Evolutionary conservation across 139 green algal species (phyloP).

Genomic region (Chlorella sp.): DNA sequence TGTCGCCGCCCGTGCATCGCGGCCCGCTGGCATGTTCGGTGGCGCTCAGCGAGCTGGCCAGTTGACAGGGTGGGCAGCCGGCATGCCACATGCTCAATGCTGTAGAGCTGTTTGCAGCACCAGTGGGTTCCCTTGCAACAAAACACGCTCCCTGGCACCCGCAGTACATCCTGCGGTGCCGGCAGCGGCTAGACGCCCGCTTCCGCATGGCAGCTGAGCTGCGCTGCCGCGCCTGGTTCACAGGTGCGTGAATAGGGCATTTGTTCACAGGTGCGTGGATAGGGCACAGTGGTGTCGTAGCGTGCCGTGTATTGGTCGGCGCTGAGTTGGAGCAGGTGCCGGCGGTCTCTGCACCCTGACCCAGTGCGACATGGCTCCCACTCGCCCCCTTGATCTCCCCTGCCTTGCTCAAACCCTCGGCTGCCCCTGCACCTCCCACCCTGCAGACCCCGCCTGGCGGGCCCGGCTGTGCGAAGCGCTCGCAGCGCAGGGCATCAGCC

Average conservation of each 20-base stretch:
- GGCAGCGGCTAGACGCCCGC: constrained; percentile 22
- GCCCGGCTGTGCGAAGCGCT: constrained; percentile 9
- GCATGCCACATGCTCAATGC: too few species aligned
- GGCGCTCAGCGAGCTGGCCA: too few species aligned
- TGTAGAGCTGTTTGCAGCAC: too few species aligned
- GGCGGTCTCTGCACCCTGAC: too few species aligned
- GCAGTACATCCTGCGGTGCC: constrained; percentile 44
- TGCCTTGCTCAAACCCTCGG: background rate
- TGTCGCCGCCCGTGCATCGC: too few species aligned
- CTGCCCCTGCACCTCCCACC: background rate
- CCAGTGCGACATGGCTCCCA: background rate
- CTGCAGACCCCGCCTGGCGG: constrained; percentile 26
- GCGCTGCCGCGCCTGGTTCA: constrained; percentile 52
- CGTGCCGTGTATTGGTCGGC: too few species aligned
- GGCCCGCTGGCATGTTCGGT: too few species aligned
- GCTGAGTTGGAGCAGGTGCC: too few species aligned
- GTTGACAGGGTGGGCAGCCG: too few species aligned
- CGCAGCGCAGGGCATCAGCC: constrained; percentile 7
- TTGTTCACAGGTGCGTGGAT: background rate
- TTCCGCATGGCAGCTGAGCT: constrained; percentile 59
- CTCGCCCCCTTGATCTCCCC: background rate
- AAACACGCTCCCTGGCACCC: too few species aligned
- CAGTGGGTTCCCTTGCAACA: too few species aligned
- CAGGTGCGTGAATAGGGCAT: background rate
- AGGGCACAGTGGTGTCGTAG: too few species aligned